These are phyloP conservation scores for Vanderwaltozyma tropicalis DNA, from an alignment of 805 yeast species.

Conservation along the genomic window DNA sequence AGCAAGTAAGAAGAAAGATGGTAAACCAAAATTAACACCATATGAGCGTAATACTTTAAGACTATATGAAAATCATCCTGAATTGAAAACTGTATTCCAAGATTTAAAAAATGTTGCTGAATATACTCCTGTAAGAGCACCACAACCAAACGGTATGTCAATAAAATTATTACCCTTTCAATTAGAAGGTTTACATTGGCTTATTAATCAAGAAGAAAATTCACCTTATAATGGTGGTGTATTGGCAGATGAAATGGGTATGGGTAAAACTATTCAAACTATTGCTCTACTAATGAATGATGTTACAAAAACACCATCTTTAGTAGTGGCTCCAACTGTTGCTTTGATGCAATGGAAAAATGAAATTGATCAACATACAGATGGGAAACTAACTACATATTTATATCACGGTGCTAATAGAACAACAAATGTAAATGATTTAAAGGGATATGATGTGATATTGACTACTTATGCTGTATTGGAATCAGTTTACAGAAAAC, in stretches of 20 bases:
- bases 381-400: conserved; percentile 53
- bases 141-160: conserved; percentile 72
- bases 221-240: conserved; percentile 79
- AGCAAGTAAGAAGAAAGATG: conserved; percentile 17
- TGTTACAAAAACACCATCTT: conserved; percentile 53
- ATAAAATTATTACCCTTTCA: conserved; percentile 80
- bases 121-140: conserved; percentile 44
- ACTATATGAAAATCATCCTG: conserved; percentile 69
- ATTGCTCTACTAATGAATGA: conserved; percentile 77
- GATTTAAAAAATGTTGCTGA: conserved; percentile 40
- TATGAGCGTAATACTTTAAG: conserved; percentile 59
- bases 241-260: conserved; percentile 98
- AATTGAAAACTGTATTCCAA: conserved; percentile 61
- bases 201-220: conserved; percentile 62
- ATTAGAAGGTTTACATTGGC: conserved; percentile 87
- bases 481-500: conserved; percentile 78
- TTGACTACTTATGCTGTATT: conserved; percentile 88
- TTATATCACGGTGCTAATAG: conserved; percentile 84
- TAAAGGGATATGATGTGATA: conserved; percentile 55
- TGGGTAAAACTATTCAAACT: conserved; percentile 98
- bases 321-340: conserved; percentile 97
- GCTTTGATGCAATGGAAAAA: conserved; percentile 96
- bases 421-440: conserved; percentile 43
- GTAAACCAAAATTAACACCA: conserved; percentile 49
- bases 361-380: conserved; percentile 81